Base-by-base conservation (phyloP, 1,284 basidiomycete species). In the Bjerkandera adusta region DNA sequence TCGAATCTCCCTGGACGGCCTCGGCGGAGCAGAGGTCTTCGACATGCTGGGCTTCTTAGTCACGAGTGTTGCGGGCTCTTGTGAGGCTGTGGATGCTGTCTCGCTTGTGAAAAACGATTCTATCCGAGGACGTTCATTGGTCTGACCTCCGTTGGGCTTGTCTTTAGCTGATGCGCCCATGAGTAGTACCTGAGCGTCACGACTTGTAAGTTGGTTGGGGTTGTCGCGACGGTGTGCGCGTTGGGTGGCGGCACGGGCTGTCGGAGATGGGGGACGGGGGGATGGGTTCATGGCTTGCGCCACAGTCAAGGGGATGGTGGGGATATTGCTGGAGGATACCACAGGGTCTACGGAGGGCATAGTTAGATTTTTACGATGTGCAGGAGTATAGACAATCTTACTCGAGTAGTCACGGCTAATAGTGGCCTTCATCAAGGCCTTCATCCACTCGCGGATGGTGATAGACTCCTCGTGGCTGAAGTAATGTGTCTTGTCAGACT, bases 391-490 rank as follows among this genome's bases (percentile, higher is more conserved):
- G 22, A 25, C 25, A 36, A 24, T 73, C 85, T 38, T 61, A 93
- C 92, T 88, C 10, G 84, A 77, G 63, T 94, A 96, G 66, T 97
- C 93, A 47, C 97, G 75, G 13, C 83, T 88, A 59, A 99, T 99
- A 4, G 96, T 98, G 2, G 94, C 90, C 68, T 99, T 99, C 92
- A 98, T 97, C 58, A 99, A 81, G 8, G 93, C 92, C 73, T 99
- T 99, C 96, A 99, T 99, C 97, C 97, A 99, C 56, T 93, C 92
- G 11, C 97, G 81, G 38, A 97, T 78, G 30, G 83, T 68, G 4
- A 70, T 64, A 63, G 93, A 90, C 62, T 98, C 94, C 29, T 94
- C 88, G 0, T 89, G 89, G 54, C 89, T 90, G 68, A 99, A 99
- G 63, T 73, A 91, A 67, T 99, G 93, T 2, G 89, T 77, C 68